Percentiles rank a stretch among this genome's conserved stretches.
These are phyloP conservation scores for Flueggea neowawraea DNA, from an alignment of 441 rosid species.

Conservation along the genomic window DNA sequence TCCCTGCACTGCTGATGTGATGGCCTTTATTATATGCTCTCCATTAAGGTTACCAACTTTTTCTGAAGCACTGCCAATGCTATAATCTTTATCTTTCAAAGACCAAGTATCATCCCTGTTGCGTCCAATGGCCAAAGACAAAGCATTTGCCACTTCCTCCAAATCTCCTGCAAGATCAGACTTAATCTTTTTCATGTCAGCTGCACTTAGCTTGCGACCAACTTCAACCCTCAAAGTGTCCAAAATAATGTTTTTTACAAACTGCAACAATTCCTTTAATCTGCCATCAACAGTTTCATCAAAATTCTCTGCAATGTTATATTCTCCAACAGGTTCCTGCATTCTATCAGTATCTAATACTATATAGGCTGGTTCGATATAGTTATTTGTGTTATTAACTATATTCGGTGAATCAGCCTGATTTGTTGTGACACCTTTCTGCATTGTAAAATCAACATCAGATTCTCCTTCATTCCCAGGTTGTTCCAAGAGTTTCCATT, in stretches of 20 bases:
- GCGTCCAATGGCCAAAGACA: constrained; percentile 47
- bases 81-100: constrained; percentile 31
- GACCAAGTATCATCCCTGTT: constrained; percentile 31
- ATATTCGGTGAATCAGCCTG: constrained; percentile 24
- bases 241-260: constrained; percentile 55
- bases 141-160: constrained; percentile 67
- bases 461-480: constrained; percentile 40
- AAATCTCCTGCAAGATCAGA: constrained; percentile 62
- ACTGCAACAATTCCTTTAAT: constrained; percentile 44
- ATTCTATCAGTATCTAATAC: constrained; percentile 56
- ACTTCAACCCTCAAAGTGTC: constrained; percentile 81
- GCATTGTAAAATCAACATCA: constrained; percentile 24
- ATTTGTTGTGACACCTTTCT: constrained; percentile 19
- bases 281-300: constrained; percentile 25
- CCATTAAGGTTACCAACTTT: constrained; percentile 66
- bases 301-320: constrained; percentile 23
- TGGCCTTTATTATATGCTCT: constrained; percentile 53
- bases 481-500: constrained; percentile 89
- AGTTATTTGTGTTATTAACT: constrained; percentile 30
- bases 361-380: constrained; percentile 71
- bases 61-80: constrained; percentile 23
- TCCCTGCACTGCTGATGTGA: constrained; percentile 69
- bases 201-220: constrained; percentile 56
- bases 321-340: constrained; percentile 36
- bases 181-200: constrained; percentile 57